Evolutionary conservation across 2,329 filamentous ascomycete species (phyloP), one percentile per base, ranked within the genome.

Genomic region (Cladosporium colombiae): DNA sequence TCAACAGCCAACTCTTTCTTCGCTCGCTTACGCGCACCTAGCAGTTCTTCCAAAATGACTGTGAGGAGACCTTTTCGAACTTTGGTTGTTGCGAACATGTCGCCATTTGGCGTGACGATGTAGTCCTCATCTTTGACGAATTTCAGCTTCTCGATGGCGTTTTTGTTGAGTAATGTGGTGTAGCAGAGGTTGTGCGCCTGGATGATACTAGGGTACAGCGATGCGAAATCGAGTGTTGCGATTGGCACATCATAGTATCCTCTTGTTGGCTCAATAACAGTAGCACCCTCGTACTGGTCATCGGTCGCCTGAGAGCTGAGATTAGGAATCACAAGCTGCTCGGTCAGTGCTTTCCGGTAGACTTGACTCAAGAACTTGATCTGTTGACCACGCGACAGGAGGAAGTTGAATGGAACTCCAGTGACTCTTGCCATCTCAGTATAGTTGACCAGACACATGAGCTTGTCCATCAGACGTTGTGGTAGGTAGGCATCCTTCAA

Each of bases 381-480:
- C 79, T 99, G 96, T 77, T 99, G 95, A 53, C 95, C 95, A 75
- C 93, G 89, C 27, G 95, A 88, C 1, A 99, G 85, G 53, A 99
- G 85, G 75, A 90, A 96, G 76, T 97, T 98, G 83, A 99, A 99
- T 0, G 95, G 95, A 5, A 99, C 94, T 72, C 95, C 95, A 29
- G 96, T 99, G 79, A 99, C 95, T 87, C 95, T 95, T 66, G 95
- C 94, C 95, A 99, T 99, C 80, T 99, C 95, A 0, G 95, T 98
- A 75, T 98, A 98, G 77, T 99, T 99, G 79, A 97, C 91, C n/a
- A 99, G 83, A 79, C 95, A 98, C 75, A 96, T 98, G 29, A 99
- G 84, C 78, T 99, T 99, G 76, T 99, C 95, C 89, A 99, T 93
- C 61, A 99, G 80, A 67, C 96, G 84, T 75, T 98, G 93, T 1